Percentiles rank a stretch among this genome's conserved stretches.
Evolutionary conservation across 2,329 filamentous ascomycete species (phyloP).

Genomic region (Aulographum hederae): DNA sequence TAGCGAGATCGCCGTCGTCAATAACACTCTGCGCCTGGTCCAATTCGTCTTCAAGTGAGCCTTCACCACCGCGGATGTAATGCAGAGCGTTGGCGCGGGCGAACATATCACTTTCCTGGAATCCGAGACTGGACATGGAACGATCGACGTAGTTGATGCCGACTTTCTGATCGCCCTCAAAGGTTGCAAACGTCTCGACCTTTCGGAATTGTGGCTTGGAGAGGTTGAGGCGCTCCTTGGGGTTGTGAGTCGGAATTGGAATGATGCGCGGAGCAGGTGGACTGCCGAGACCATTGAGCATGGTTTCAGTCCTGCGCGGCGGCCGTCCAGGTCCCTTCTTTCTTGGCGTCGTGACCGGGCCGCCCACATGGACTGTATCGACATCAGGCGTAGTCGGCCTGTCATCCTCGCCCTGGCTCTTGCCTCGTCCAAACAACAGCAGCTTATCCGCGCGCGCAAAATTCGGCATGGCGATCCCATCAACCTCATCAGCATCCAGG

Average conservation of each 20-base stretch:
- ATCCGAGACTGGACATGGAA: conserved; percentile 88
- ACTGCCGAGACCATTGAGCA: conserved; percentile 40
- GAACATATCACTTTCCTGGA: conserved; percentile 87
- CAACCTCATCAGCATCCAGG: conserved; percentile 68
- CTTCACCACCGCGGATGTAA: conserved; percentile 45
- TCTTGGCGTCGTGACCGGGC: conserved; percentile 14
- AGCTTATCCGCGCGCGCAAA: conserved; percentile 11
- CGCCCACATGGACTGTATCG: conserved; percentile 9
- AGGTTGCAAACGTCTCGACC: conserved; percentile 61
- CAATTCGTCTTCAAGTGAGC: conserved; percentile 44
- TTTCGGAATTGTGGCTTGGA: conserved; percentile 58
- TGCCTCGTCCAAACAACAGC: too few species aligned
- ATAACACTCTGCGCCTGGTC: conserved; percentile 32
- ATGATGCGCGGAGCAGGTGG: conserved; percentile 46
- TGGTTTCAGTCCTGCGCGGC: conserved; percentile 41
- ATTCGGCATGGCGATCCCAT: conserved; percentile 38
- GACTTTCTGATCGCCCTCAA: conserved; percentile 54
- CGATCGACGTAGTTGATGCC: conserved; percentile 88
- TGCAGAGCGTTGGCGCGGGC: conserved; percentile 50
- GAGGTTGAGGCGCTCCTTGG: conserved; percentile 61
- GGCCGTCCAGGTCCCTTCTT: conserved; percentile 47
- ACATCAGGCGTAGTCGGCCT: conserved; percentile 5
- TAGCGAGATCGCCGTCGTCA: conserved; percentile 27
- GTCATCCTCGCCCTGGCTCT: conserved; percentile 1
- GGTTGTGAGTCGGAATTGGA: conserved; percentile 63